Evolutionary conservation across 768 basidiomycete species (phyloP).

Genomic region (Lyophyllum shimeji): DNA sequence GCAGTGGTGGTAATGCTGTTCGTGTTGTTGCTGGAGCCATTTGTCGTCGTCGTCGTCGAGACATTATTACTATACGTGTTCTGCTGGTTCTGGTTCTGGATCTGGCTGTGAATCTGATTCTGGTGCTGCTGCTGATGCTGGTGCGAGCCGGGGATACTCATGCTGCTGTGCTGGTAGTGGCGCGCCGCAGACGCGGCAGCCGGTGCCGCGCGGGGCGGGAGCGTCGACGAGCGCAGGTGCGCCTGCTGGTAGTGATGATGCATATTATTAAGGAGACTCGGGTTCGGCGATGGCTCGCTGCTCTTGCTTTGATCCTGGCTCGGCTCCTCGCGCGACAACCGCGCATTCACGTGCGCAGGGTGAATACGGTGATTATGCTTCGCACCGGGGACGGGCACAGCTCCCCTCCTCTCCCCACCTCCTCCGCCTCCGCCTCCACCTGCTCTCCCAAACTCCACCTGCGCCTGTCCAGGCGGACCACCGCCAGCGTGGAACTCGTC

Average conservation of each 20-base stretch:
- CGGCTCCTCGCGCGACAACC: slow-evolving; percentile 8
- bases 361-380: slow-evolving; percentile 12
- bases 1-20: not conserved
- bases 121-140: not conserved
- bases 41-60: not conserved
- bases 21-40: not conserved
- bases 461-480: not conserved
- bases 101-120: slow-evolving; percentile 5
- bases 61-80: not conserved
- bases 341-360: slow-evolving; percentile 13
- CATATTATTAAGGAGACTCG: not conserved
- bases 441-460: not conserved
- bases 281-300: slow-evolving; percentile 3
- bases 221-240: slow-evolving; percentile 45
- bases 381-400: not conserved
- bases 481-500: slow-evolving; percentile 36
- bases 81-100: slow-evolving; percentile 6
- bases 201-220: slow-evolving; percentile 38
- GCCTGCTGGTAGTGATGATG: slow-evolving; percentile 30
- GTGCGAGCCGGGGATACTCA: slow-evolving; percentile 35
- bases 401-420: not conserved
- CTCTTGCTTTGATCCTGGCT: slow-evolving; percentile 2
- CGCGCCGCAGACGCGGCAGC: slow-evolving; percentile 28
- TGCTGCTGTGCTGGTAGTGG: slow-evolving; percentile 49
- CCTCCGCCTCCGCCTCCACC: not conserved